Percentiles rank a stretch among this genome's conserved stretches.
These are phyloP conservation scores for Styphnolobium japonicum DNA, from an alignment of 306 rosid genomes.

Conservation along the genomic window DNA sequence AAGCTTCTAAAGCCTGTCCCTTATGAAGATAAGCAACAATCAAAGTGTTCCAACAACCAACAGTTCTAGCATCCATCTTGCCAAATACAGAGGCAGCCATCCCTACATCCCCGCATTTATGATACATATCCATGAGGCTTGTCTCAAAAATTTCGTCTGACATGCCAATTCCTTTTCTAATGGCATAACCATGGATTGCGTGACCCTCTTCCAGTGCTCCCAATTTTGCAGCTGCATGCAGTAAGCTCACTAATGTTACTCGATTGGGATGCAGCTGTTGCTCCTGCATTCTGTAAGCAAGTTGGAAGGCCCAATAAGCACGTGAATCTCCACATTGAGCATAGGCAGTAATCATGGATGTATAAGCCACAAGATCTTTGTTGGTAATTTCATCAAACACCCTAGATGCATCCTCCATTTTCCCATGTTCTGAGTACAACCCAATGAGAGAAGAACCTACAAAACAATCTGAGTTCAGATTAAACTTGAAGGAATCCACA, in stretches of 20 bases:
- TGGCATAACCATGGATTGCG: conserved; percentile 47
- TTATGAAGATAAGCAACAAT: conserved; percentile 34
- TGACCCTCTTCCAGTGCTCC: conserved; percentile 33
- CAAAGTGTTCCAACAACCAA: conserved; percentile 49
- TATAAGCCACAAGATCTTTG: conserved; percentile 46
- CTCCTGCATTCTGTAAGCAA: conserved; percentile 41
- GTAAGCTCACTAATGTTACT: conserved; percentile 51
- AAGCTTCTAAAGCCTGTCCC: conserved; percentile 38
- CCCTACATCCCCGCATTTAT: conserved; percentile 39
- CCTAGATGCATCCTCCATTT: conserved; percentile 28
- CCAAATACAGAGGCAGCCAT: conserved; percentile 37
- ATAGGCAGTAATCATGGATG: conserved; percentile 50
- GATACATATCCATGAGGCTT: conserved; percentile 51
- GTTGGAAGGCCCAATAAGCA: conserved; percentile 30
- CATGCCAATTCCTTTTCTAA: conserved; percentile 44
- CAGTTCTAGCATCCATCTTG: conserved; percentile 33
- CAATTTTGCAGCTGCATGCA: conserved; percentile 33
- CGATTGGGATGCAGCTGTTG: conserved; percentile 36
- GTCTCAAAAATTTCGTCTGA: conserved; percentile 53
- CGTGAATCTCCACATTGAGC: conserved; percentile 22
- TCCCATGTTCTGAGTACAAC: conserved; percentile 23
- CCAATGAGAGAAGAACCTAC: conserved; percentile 51
- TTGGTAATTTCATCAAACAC: conserved; percentile 52
- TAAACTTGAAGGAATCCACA: conserved; percentile 43
- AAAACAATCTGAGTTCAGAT: conserved; percentile 36